phyloP scores from a whole-genome alignment of 345 rosid species.

The Toxicodendron radicans region DNA sequence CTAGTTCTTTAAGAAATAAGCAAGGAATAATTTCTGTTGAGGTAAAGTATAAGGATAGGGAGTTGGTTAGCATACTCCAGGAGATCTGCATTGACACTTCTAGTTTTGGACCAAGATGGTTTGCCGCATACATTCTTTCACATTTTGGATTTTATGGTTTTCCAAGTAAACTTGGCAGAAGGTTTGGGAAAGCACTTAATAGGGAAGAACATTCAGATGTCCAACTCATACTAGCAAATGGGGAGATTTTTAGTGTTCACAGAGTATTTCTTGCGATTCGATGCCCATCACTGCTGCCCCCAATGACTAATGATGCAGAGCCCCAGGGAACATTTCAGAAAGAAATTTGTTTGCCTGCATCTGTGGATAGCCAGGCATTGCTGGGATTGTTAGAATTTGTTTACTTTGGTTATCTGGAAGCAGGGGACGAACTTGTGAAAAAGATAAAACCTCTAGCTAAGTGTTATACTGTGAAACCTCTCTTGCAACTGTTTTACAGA shows the following conservation, averaged over 20 bases:
- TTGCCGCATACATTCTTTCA: constrained; percentile 62
- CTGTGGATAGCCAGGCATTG: constrained; percentile 58
- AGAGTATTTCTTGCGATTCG: constrained; percentile 59
- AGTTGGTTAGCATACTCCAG: constrained; percentile 45
- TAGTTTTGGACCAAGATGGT: constrained; percentile 76
- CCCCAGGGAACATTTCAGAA: constrained; percentile 26
- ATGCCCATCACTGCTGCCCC: constrained; percentile 75
- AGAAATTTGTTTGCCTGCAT: constrained; percentile 64
- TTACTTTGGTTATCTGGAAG: constrained; percentile 64
- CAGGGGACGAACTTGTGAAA: constrained; percentile 46
- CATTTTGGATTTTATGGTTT: constrained; percentile 72
- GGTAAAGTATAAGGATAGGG: constrained; percentile 36
- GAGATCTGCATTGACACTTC: constrained; percentile 53
- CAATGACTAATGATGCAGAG: constrained; percentile 15
- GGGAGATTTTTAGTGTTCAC: constrained; percentile 48
- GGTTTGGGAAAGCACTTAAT: constrained; percentile 52
- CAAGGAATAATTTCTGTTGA: constrained; percentile 27
- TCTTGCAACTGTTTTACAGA: constrained; percentile 51
- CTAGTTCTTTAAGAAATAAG: constrained; percentile 28
- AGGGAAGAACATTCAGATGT: constrained; percentile 49
- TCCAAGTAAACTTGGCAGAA: constrained; percentile 56
- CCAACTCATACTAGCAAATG: constrained; percentile 52
- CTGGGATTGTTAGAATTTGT: constrained; percentile 62
- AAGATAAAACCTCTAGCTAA: constrained; percentile 62
- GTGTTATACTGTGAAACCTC: constrained; percentile 55